Conservation (phyloP, 805 yeast species). For the Zygosaccharomyces lentus region DNA sequence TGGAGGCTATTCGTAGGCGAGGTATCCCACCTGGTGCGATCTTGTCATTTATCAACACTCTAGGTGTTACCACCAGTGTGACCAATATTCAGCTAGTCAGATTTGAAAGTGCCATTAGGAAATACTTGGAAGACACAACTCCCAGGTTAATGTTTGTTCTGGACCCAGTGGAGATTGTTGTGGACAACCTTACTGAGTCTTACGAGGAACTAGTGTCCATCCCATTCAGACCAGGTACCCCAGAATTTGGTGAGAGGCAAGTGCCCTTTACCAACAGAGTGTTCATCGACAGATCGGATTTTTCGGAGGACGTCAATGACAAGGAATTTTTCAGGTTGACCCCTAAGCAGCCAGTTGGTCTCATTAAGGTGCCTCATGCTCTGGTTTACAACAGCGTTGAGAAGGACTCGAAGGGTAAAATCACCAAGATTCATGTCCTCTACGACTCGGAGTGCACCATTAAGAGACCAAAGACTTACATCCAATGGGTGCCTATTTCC, state of each 20-base stretch:
- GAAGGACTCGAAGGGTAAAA: conserved; percentile 52
- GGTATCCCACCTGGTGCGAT: conserved; percentile 99
- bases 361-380: conserved; percentile 84
- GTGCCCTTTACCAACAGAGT: conserved; percentile 73
- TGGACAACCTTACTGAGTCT: conserved; percentile 77
- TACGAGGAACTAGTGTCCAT: conserved; percentile 65
- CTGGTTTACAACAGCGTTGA: conserved; percentile 67
- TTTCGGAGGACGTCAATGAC: conserved; percentile 54
- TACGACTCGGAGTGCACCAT: conserved; percentile 63
- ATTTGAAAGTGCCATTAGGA: conserved; percentile 85
- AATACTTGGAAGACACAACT: conserved; percentile 80
- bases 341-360: conserved; percentile 91
- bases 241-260: conserved; percentile 67
- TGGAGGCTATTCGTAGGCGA: conserved; percentile 91
- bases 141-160: conserved; percentile 93
- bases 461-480: conserved; percentile 88
- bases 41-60: conserved; percentile 83
- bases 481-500: conserved; percentile 91
- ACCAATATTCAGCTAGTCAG: conserved; percentile 87
- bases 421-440: conserved; percentile 67
- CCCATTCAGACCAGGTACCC: conserved; percentile 86
- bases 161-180: conserved; percentile 77
- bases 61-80: conserved; percentile 94
- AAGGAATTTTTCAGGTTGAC: conserved; percentile 88
- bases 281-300: conserved; percentile 86